Percentiles rank a stretch among this genome's conserved stretches.
Conservation (phyloP, 768 basidiomycete species). For the Sutorius australiensis region DNA sequence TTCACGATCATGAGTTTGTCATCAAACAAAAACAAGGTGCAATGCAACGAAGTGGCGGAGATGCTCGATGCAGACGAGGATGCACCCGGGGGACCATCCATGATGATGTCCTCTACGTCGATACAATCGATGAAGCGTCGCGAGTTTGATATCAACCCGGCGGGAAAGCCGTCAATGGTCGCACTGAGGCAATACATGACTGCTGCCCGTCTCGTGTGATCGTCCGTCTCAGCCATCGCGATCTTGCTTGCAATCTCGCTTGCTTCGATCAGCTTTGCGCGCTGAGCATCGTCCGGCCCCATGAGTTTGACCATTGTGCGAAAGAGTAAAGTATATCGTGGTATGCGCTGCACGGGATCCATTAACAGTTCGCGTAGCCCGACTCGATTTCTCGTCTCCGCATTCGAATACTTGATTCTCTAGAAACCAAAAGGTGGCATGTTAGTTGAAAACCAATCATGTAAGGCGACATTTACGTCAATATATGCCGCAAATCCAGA, state of each 20-base stretch:
- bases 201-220: conserved; percentile 84
- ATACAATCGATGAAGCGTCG: conserved; percentile 88
- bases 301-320: conserved; percentile 91
- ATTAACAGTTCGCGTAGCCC: conserved; percentile 89
- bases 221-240: conserved; percentile 87
- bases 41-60: conserved; percentile 58
- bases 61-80: conserved; percentile 43
- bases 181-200: conserved; percentile 82
- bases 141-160: conserved; percentile 83
- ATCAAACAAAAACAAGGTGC: conserved; percentile 89
- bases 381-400: conserved; percentile 73
- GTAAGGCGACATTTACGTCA: conserved; percentile 56
- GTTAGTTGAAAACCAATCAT: conserved; percentile 11
- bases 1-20: conserved; percentile 93
- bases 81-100: conserved; percentile 41
- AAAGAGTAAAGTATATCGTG: conserved; percentile 89
- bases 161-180: conserved; percentile 88
- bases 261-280: conserved; percentile 75
- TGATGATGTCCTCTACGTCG: conserved; percentile 80
- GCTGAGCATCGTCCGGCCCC: conserved; percentile 71
- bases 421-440: conserved; percentile 27
- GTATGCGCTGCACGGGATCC: conserved; percentile 96
- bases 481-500: conserved; percentile 84
- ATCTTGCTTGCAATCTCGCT: conserved; percentile 87
- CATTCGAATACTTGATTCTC: conserved; percentile 83